phyloP scores from a whole-genome alignment of 768 basidiomycete genomes.

The Mycena polygramma region DNA sequence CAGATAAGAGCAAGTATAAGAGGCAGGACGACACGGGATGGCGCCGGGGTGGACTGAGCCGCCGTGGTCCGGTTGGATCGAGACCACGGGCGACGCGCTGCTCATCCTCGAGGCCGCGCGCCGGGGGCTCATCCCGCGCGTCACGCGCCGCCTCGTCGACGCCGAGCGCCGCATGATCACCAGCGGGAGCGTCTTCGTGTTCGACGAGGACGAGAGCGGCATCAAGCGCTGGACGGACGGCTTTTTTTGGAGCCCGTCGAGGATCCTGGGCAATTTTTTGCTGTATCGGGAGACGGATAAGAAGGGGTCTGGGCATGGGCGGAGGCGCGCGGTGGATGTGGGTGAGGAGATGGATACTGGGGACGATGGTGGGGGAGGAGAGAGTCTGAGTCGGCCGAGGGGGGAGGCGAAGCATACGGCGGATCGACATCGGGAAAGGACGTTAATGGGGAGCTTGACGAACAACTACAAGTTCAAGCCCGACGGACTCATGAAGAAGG shows the following conservation, averaged over 20 bases:
- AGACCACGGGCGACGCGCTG: slow-evolving; percentile 95
- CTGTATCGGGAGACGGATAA: slow-evolving; percentile 96
- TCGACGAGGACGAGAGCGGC: slow-evolving; percentile 96
- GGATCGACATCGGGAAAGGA: slow-evolving; percentile 83
- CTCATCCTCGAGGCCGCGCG: slow-evolving; percentile 96
- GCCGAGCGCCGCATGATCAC: slow-evolving; percentile 94
- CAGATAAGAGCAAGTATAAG: neutral
- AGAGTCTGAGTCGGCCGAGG: slow-evolving; percentile 76
- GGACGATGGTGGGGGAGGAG: slow-evolving; percentile 43
- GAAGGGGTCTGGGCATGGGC: slow-evolving; percentile 73
- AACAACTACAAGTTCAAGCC: slow-evolving; percentile 94
- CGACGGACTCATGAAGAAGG: slow-evolving; percentile 98
- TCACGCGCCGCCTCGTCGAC: slow-evolving; percentile 93
- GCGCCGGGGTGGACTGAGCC: slow-evolving; percentile 42
- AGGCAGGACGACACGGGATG: neutral
- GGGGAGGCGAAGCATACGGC: slow-evolving; percentile 63
- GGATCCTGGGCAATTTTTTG: slow-evolving; percentile 95
- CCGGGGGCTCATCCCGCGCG: slow-evolving; percentile 89
- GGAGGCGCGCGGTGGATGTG: slow-evolving; percentile 46
- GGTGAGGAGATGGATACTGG: slow-evolving; percentile 48
- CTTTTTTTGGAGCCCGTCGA: slow-evolving; percentile 94
- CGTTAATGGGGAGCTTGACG: slow-evolving; percentile 90
- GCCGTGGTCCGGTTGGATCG: slow-evolving; percentile 95
- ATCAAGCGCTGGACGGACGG: slow-evolving; percentile 99
- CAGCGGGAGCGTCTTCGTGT: slow-evolving; percentile 95